Conservation (phyloP, 441 rosid genomes). For the Aleurites moluccanus region DNA sequence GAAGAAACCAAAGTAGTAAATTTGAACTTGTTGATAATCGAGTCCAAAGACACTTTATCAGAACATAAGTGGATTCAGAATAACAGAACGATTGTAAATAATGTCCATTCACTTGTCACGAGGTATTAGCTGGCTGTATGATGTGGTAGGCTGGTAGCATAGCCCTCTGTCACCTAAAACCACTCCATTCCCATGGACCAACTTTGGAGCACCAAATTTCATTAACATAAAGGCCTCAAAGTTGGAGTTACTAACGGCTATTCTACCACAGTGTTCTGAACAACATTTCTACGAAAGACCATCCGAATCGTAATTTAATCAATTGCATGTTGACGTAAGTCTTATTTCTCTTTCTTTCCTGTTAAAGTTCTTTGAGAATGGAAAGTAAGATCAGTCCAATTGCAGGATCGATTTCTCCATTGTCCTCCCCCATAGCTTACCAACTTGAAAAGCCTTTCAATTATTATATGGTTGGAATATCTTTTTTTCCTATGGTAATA, state of each 20-base stretch:
- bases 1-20: background rate
- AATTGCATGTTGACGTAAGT: background rate
- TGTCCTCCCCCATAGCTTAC: background rate
- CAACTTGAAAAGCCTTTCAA: background rate
- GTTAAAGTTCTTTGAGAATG: background rate
- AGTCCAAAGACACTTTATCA: background rate
- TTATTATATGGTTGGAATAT: background rate
- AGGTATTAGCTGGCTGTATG: background rate
- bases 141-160: background rate
- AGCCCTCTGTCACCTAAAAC: background rate
- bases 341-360: background rate
- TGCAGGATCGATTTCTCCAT: background rate
- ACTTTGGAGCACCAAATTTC: background rate
- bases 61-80: background rate
- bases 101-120: background rate
- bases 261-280: background rate
- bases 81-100: background rate
- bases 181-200: background rate
- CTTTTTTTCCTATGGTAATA: background rate
- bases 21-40: background rate
- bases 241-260: background rate
- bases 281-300: background rate
- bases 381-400: background rate
- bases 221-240: background rate
- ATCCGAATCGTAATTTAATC: background rate